A percentile compares a stretch with the other conserved stretches of the same genome.
Evolutionary conservation across 2,329 filamentous ascomycete genomes (phyloP).

Genomic region (Verticillium zaregamsianum): DNA sequence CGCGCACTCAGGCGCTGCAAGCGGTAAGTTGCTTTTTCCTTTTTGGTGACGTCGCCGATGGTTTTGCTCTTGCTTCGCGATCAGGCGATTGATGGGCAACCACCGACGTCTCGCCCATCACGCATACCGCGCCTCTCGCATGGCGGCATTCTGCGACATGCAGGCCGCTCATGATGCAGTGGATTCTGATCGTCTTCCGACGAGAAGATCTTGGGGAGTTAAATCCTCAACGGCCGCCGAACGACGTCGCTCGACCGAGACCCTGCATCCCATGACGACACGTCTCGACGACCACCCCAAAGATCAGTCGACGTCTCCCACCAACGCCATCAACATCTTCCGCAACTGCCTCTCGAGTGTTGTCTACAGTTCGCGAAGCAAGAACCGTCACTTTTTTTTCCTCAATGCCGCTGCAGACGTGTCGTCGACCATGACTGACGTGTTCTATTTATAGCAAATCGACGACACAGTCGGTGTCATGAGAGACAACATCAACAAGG

Average conservation of each 20-base stretch:
- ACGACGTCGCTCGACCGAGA: background rate
- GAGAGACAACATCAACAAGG: conserved; percentile 96
- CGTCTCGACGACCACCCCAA: background rate
- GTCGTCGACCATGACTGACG: conserved; percentile 8
- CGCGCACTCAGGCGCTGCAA: conserved; percentile 66
- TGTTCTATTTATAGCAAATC: conserved; percentile 69
- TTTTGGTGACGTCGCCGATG: background rate
- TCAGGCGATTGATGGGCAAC: background rate
- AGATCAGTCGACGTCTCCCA: background rate
- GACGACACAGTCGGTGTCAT: conserved; percentile 93
- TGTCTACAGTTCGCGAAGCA: background rate
- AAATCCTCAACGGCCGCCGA: background rate
- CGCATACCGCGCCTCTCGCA: background rate
- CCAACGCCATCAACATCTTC: background rate
- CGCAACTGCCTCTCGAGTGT: background rate
- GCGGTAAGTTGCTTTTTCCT: conserved; percentile 59
- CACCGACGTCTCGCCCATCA: background rate
- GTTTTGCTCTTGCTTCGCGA: background rate
- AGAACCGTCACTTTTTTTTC: background rate
- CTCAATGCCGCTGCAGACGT: background rate
- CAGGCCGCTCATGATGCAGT: background rate
- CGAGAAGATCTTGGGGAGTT: background rate
- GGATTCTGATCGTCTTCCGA: background rate
- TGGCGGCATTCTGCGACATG: background rate
- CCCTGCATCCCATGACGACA: background rate